Conservation (phyloP, 441 rosid species). For the Eruca vesicaria region DNA sequence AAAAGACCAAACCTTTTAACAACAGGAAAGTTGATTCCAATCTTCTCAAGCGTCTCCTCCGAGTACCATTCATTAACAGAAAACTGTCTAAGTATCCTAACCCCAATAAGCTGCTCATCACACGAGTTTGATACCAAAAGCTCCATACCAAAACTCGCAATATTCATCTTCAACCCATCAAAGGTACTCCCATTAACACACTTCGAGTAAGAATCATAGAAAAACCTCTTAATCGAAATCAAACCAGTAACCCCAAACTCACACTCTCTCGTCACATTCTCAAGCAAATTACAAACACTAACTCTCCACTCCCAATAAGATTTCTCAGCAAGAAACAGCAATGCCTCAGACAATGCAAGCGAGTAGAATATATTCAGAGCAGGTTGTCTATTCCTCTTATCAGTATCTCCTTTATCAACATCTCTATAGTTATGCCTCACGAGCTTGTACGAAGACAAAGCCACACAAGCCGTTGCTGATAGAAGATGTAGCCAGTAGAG, state of each 20-base stretch:
- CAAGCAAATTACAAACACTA: conserved; percentile 51
- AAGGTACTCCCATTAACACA: too few relatives aligned
- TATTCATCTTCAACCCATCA: too few relatives aligned
- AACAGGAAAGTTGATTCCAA: too few relatives aligned
- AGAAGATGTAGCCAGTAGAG: conserved; percentile 90
- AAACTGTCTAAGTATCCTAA: conserved; percentile 66
- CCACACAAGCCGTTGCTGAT: conserved; percentile 70
- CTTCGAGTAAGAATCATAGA: too few relatives aligned
- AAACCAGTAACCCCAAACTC: too few relatives aligned
- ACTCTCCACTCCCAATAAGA: conserved; percentile 93
- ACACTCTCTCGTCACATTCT: too few relatives aligned
- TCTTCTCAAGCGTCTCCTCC: too few relatives aligned
- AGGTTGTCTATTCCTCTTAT: conserved; percentile 68
- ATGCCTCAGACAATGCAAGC: conserved; percentile 79
- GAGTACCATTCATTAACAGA: conserved; percentile 46
- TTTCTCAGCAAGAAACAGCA: too few relatives aligned
- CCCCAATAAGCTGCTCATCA: conserved; percentile 90
- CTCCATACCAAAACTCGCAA: too few relatives aligned
- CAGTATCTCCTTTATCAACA: conserved; percentile 61
- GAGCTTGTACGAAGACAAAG: conserved; percentile 42
- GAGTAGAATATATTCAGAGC: conserved; percentile 80
- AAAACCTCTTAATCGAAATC: too few relatives aligned
- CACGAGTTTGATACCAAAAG: conserved; percentile 65
- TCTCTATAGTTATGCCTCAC: conserved; percentile 72
- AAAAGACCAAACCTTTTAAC: conserved; percentile 50